Evolutionary conservation across 2,329 filamentous ascomycete species (phyloP), one percentile per base, ranked within the genome.

Genomic region (Plectosphaerella cucumerina): DNA sequence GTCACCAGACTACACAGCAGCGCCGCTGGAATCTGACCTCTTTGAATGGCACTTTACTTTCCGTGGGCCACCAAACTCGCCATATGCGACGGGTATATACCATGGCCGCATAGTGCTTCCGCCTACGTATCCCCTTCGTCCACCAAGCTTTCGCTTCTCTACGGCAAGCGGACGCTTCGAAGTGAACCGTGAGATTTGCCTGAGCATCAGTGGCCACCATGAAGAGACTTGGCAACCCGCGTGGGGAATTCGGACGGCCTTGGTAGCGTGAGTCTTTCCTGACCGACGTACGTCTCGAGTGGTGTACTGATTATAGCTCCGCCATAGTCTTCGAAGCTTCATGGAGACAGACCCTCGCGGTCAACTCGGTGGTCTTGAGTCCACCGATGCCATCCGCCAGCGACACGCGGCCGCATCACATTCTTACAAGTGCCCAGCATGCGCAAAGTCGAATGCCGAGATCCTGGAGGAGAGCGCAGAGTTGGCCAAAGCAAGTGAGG

Each of bases 11-110:
- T 95, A 93, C 71, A 83, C 87, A 59, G 94, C 93, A 39, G 78
- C 85, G 4, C 94, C 94, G 0, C 82, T 93, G 55, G 93, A 97
- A 65, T 78, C 83, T 31, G 91, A 97, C 70, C 85, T 99, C 49
- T 96, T 96, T 72, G 92, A 97, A 71, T 99, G 94, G 94, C 94
- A 99, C 75, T 99, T 97, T 72, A 99, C 94, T 0, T 78, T 99
- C n/a, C 84, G 87, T 48, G 94, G 94, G 0, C 92, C 93, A 0
- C 93, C 93, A 0, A 76, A 82, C 31, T 92, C 90, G 0, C 82
- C 86, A 35, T 97, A 92, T 71, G 82, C 84, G 43, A 74, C 78
- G 31, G 94, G 94, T 45, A 82, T 97, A 62, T 99, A 97, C 74
- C 94, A 99, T 70, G 94, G 94, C 52, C 90, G 93, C 63, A 97